Base-by-base conservation (phyloP, 2,329 filamentous ascomycete species). In the Aureobasidium vineae region DNA sequence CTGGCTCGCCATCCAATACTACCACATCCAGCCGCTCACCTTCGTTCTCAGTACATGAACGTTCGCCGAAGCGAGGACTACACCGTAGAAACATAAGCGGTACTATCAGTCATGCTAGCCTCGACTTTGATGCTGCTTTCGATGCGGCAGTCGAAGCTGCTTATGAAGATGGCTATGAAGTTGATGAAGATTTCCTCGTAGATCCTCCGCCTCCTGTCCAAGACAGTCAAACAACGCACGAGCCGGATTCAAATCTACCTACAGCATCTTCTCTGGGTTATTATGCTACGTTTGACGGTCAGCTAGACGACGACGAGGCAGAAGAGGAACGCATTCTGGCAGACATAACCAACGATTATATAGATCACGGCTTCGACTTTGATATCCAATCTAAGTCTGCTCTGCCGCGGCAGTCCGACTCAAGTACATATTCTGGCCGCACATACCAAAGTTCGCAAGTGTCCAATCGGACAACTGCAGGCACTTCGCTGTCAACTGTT, bases 121-220 rank as follows among this genome's bases (percentile, higher is more conserved):
- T 91, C 7, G 93, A 97, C 74, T 97, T 98, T 70, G 93, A 97
- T 77, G 92, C 92, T 10, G 95, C 95, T 4, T 83, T 98, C 50
- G 94, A 98, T 78, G 94, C 93, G 28, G 95, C 95, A 16, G 93
- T 98, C 10, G 95, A 98, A 77, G 94, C 94, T 60, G 95, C 94
- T 5, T 99, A 98, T 76, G 90, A 97, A 75, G 92, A 97, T 69
- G 91, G 91, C 0, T 90, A 92, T 69, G 92, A 97, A 74, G 90
- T 90, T 4, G 86, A 85, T 75, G 82, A 65, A 28, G 59, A 67
- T 5, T 61, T 63, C 43, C 45, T 65, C 26, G 38, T 38, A 28
- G 28, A 65, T 5, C 28, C 38, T 41, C n/a, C 10, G 7, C 33
- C 21, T 31, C 33, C 21, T 31, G 1, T 19, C 5, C 60, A 41